Conservation (phyloP, 2,329 filamentous ascomycete genomes). For the Colletotrichum lini region DNA sequence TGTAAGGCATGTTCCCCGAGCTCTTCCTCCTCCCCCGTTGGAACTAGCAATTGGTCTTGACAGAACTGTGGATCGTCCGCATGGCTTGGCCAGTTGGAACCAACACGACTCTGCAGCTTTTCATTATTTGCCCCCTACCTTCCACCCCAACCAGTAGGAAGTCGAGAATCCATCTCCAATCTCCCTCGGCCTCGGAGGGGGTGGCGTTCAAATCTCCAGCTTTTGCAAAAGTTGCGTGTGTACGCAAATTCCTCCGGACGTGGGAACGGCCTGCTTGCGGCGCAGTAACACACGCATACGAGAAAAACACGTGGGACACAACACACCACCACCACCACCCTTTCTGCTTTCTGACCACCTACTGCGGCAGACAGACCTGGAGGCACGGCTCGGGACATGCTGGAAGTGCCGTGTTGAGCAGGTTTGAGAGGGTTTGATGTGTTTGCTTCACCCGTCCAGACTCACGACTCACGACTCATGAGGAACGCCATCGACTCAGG, state of each 20-base stretch:
- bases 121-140: too few relatives aligned
- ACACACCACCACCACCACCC: too few relatives aligned
- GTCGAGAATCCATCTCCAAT: neutral
- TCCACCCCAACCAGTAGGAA: conserved; percentile 1
- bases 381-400: neutral
- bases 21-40: neutral
- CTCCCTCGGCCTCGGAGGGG: neutral
- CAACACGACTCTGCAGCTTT: conserved; percentile 9
- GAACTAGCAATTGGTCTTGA: neutral
- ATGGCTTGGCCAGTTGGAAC: conserved; percentile 22
- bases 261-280: neutral
- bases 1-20: conserved; percentile 19
- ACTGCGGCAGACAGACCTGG: neutral
- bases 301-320: conserved; percentile 5
- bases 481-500: neutral
- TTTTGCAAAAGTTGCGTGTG: too few relatives aligned
- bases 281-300: neutral
- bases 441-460: neutral
- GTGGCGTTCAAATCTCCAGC: neutral
- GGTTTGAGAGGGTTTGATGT: neutral
- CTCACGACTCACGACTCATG: too few relatives aligned
- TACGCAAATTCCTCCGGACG: too few relatives aligned
- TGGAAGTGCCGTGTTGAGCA: conserved; percentile 13
- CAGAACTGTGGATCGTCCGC: conserved; percentile 15
- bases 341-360: too few relatives aligned